Percentiles rank a stretch among this genome's conserved stretches.
These are phyloP conservation scores for Dendrocalamus latiflorus DNA, from an alignment of 202 grass and related monocot species.

Conservation along the genomic window DNA sequence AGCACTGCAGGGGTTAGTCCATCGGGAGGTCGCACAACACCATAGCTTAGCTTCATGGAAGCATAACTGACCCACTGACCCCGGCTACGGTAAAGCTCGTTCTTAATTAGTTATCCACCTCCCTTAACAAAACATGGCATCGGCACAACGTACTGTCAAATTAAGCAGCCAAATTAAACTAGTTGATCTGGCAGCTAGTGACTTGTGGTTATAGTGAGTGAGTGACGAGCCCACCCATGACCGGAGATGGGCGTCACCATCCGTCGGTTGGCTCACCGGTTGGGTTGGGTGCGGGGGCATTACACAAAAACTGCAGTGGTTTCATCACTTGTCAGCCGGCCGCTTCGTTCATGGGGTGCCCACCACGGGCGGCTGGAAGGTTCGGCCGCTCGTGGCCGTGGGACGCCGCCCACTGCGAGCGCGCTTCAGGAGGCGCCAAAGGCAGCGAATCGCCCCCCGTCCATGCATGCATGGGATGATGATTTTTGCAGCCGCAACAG, in stretches of 20 bases:
- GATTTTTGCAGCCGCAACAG: too few species aligned
- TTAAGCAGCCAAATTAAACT: not conserved
- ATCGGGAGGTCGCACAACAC: not conserved
- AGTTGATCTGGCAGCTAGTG: not conserved
- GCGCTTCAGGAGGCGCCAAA: not conserved
- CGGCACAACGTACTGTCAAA: not conserved
- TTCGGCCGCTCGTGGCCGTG: not conserved
- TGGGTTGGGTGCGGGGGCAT: not conserved
- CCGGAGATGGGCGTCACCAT: conserved; percentile 3
- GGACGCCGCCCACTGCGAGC: not conserved
- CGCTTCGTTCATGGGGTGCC: not conserved
- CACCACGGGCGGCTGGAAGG: not conserved
- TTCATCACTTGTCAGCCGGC: not conserved
- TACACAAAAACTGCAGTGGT: too few species aligned
- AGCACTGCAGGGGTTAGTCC: too few species aligned
- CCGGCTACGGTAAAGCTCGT: not conserved
- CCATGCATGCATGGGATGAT: too few species aligned
- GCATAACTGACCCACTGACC: conserved; percentile 20
- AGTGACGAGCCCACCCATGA: conserved; percentile 8
- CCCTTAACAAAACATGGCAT: not conserved
- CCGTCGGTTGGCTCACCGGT: too few species aligned
- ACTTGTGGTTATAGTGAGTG: not conserved
- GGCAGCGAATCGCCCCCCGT: not conserved
- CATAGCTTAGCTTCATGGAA: conserved; percentile 25
- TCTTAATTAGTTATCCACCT: not conserved